Conservation (phyloP, 192 early-diverging fungal species). For the Podila verticillata region DNA sequence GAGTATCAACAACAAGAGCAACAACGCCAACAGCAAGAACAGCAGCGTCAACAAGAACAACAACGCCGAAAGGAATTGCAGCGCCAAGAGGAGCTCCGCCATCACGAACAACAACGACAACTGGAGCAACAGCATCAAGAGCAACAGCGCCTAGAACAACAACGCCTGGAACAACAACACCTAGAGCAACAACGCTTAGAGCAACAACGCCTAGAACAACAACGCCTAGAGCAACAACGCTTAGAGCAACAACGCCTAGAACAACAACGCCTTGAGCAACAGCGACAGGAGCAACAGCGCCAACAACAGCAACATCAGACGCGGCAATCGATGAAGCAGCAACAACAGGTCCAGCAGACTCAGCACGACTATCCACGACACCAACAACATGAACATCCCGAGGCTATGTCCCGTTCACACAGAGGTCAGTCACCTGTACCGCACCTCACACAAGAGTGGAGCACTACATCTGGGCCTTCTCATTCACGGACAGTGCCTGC, state of each 20-base stretch:
- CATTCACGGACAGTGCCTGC: no score
- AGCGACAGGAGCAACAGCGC: conserved; percentile 1
- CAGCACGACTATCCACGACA: not conserved
- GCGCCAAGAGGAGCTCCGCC: not conserved
- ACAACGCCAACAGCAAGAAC: not conserved
- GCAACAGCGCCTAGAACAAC: conserved; percentile 12
- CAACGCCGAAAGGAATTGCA: not conserved
- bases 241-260: not conserved
- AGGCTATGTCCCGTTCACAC: no score
- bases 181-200: not conserved
- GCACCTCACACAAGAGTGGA: no score
- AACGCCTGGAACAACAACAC: conserved; percentile 2
- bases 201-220: conserved; percentile 1
- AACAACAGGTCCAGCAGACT: not conserved
- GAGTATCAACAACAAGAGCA: conserved; percentile 2
- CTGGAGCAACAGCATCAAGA: conserved; percentile 15
- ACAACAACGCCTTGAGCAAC: not conserved
- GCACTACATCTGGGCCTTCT: no score
- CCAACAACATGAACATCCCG: conserved; percentile 1
- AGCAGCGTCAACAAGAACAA: not conserved
- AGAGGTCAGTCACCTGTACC: no score
- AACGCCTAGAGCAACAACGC: not conserved
- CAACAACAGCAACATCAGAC: not conserved
- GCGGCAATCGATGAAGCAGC: not conserved
- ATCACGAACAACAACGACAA: not conserved